These are phyloP conservation scores for Coccomyxa subellipsoidea DNA, from an alignment of 163 green algal genomes.

Conservation along the genomic window DNA sequence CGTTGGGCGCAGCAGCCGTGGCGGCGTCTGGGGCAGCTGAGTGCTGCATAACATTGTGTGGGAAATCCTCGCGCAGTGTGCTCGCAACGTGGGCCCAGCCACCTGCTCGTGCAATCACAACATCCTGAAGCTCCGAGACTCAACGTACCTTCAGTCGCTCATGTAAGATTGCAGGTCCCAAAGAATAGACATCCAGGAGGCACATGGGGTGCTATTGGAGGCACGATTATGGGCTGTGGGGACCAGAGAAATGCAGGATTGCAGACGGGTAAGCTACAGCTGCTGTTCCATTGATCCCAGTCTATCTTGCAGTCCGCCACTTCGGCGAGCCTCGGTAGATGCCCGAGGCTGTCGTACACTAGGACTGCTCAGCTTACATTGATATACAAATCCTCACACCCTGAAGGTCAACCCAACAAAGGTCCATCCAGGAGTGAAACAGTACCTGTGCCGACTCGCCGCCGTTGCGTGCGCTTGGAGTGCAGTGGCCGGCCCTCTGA, in stretches of 20 bases:
- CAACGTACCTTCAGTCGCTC: no score
- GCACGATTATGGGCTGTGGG: background rate
- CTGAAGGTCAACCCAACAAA: no score
- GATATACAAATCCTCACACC: background rate
- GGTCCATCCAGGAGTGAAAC: background rate
- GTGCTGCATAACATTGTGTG: background rate
- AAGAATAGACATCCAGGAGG: background rate
- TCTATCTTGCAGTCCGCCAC: conserved; percentile 12
- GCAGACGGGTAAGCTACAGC: background rate
- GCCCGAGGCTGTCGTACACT: conserved; percentile 1
- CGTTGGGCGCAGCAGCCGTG: background rate
- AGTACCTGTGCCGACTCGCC: background rate
- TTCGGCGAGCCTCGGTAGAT: background rate
- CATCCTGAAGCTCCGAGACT: no score
- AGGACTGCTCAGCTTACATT: background rate
- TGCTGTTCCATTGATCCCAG: background rate
- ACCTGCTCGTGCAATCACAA: background rate
- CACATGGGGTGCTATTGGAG: background rate
- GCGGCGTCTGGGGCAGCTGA: background rate
- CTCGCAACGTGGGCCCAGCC: background rate
- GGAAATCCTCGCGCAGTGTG: background rate
- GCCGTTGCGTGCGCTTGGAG: conserved; percentile 15
- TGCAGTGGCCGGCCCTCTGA: background rate
- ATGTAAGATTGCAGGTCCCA: no score
- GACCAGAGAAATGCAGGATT: background rate